phyloP scores from a whole-genome alignment of 169 alveolate genomes.

The Plasmodium relictum region DNA sequence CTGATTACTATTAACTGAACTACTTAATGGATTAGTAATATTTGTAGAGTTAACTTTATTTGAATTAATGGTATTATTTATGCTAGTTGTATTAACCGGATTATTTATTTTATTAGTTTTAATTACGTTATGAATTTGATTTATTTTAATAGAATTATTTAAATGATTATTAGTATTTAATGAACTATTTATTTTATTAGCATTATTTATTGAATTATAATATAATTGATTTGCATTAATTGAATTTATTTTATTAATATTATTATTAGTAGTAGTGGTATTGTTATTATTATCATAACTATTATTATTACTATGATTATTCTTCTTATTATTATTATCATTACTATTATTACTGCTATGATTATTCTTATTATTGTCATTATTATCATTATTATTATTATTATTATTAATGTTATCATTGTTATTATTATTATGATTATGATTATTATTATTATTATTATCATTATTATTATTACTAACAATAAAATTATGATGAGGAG shows the following conservation, averaged over 20 bases:
- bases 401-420: neutral
- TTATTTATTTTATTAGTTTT: neutral
- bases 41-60: too few relatives aligned
- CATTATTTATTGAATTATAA: neutral
- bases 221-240: neutral
- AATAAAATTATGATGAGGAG: slow-evolving; percentile 27
- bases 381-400: neutral
- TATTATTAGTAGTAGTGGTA: neutral
- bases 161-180: neutral
- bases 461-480: slow-evolving; percentile 1
- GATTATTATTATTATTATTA: neutral
- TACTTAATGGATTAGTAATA: neutral
- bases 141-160: neutral
- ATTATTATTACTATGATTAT: slow-evolving; percentile 7
- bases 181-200: neutral
- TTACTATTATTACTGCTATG: slow-evolving; percentile 12
- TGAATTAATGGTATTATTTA: neutral
- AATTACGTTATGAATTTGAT: neutral
- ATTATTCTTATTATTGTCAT: slow-evolving; percentile 4
- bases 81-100: neutral
- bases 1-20: neutral
- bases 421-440: neutral
- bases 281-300: neutral
- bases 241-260: neutral
- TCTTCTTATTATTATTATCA: neutral